Percentiles rank a stretch among this genome's conserved stretches.
Conservation (phyloP, 176 grass and related monocot species). For the Eragrostis curvula region DNA sequence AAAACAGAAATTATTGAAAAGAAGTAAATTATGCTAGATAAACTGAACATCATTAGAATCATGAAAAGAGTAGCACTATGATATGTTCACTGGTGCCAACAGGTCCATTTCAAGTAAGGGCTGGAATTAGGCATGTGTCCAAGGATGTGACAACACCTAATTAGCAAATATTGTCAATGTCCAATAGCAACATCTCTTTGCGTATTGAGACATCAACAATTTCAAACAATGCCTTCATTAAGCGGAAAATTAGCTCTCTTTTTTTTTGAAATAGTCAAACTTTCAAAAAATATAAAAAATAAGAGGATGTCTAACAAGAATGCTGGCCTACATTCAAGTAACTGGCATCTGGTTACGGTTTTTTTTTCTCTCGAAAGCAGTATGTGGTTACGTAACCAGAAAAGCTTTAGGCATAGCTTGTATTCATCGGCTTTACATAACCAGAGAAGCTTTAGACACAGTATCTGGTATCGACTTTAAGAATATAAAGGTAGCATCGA, state of each 20-base stretch:
- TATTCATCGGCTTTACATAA: too few species aligned
- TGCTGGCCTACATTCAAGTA: background rate
- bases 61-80: slow-evolving; percentile 13
- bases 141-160: background rate
- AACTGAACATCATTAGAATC: too few species aligned
- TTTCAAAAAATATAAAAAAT: too few species aligned
- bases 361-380: too few species aligned
- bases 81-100: background rate
- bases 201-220: background rate
- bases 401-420: too few species aligned
- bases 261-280: too few species aligned
- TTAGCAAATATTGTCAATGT: background rate
- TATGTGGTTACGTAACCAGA: too few species aligned
- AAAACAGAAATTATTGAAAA: slow-evolving; percentile 5
- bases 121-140: background rate
- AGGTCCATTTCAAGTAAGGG: background rate
- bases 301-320: background rate
- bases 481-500: background rate
- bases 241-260: background rate
- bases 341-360: background rate
- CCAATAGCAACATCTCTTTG: background rate
- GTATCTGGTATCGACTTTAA: background rate
- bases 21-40: background rate
- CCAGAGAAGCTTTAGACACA: background rate
- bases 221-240: background rate